These are phyloP conservation scores for Tranzscheliella williamsii DNA, from an alignment of 1,284 basidiomycete species.

Conservation along the genomic window DNA sequence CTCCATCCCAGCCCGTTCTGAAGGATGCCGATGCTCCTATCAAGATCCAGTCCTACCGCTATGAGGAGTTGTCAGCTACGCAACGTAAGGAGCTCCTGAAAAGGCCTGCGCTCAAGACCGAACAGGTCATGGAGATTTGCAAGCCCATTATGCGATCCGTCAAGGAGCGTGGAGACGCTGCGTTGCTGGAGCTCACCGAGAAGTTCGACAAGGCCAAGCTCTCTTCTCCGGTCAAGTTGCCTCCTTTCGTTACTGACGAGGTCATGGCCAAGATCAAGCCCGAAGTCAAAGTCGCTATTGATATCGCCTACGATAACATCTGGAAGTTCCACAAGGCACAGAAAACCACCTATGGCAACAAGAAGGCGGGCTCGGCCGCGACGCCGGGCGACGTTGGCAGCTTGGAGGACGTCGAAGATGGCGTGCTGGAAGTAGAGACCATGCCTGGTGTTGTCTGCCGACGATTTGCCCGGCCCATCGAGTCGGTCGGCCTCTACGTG, in stretches of 20 bases:
- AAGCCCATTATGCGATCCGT: constrained; percentile 92
- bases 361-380: constrained; percentile 64
- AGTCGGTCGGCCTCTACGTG: constrained; percentile 93
- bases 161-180: constrained; percentile 79
- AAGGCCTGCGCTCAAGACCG: constrained; percentile 87
- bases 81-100: constrained; percentile 75
- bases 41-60: constrained; percentile 53
- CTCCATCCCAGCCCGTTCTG: constrained; percentile 12
- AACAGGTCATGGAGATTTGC: constrained; percentile 92
- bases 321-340: constrained; percentile 63
- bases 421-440: constrained; percentile 80
- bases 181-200: constrained; percentile 83
- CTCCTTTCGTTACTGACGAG: constrained; percentile 65
- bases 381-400: constrained; percentile 3
- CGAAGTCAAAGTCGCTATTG: constrained; percentile 76
- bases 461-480: constrained; percentile 87
- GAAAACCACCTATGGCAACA: constrained; percentile 59
- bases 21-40: constrained; percentile 64
- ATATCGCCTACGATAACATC: constrained; percentile 89
- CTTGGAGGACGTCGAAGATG: constrained; percentile 67
- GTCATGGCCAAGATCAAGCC: constrained; percentile 51
- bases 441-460: constrained; percentile 82
- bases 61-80: constrained; percentile 63
- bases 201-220: constrained; percentile 86
- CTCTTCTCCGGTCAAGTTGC: constrained; percentile 62